Evolutionary conservation across 208 protist species (phyloP), one percentile per base, ranked within the genome.

Genomic region (Trypanosoma avium): DNA sequence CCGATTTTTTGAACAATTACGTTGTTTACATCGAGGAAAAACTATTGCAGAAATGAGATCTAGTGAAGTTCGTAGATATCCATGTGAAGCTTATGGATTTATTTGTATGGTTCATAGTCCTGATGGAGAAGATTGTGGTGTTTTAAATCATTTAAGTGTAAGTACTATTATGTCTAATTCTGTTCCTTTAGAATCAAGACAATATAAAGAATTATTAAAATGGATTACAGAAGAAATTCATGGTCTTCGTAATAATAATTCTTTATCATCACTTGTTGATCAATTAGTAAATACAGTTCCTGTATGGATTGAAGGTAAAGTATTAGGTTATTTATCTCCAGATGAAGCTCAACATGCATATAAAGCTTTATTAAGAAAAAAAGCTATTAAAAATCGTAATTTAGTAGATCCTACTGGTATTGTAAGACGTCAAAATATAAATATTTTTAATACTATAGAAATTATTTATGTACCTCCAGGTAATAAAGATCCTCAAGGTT

Each of bases 41-140:
- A 99, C 98, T 62, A 99, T 99, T 77, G 85, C 97, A 10, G 92
- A 96, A 45, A 99, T 99, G 97, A 97, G 97, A 36, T 98, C 97
- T 4, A 98, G 97, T 60, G 75, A 95, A 72, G 97, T 99, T 58
- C 94, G 99, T 62, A 98, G 98, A 78, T 97, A 99, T 66, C 93
- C 98, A 32, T 99, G 98, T 35, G 98, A 99, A 81, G 86, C 92
- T 4, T 99, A 97, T 90, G 99, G 97, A 49, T 99, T 99, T 83
- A 79, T 99, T 35, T 99, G 99, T 86, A 99, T 99, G 76, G 99
- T 99, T 33, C 98, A 99, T 89, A 99, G 99, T 30, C 99, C 99
- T 46, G 99, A 99, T 90, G 99, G 99, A 63, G 92, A 94, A 42
- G 98, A 98, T 69, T 99, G 99, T 80, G 99, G 99, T 75, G 91